A percentile compares a stretch with the other conserved stretches of the same genome.
Conservation (phyloP, 306 rosid species). For the Quercus agrifolia region DNA sequence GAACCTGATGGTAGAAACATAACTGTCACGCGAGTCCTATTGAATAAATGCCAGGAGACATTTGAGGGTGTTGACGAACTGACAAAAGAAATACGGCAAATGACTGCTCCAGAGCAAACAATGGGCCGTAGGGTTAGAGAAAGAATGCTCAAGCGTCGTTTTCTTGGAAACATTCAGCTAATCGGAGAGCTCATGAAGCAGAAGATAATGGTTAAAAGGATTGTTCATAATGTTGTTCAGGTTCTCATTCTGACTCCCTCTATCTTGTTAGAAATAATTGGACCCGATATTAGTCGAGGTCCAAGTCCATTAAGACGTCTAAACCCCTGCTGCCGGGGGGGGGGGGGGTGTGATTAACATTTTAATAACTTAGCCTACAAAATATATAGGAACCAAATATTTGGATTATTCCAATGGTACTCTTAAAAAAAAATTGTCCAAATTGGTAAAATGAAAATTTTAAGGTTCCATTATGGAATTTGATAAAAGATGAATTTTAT, state of each 20-base stretch:
- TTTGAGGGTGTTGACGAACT: conserved; percentile 43
- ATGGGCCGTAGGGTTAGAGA: conserved; percentile 76
- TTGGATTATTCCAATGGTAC: too few relatives aligned
- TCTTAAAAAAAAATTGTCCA: too few relatives aligned
- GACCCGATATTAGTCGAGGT: too few relatives aligned
- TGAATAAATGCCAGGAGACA: too few relatives aligned
- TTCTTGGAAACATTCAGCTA: conserved; percentile 86
- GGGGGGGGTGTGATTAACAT: too few relatives aligned
- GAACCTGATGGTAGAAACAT: conserved; percentile 82
- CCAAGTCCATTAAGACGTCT: too few relatives aligned
- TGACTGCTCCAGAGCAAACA: conserved; percentile 88
- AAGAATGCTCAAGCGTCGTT: conserved; percentile 70
- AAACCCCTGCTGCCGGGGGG: too few relatives aligned
- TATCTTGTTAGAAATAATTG: neutral
- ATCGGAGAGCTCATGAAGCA: conserved; percentile 98
- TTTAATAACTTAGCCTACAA: too few relatives aligned
- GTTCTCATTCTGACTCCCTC: conserved; percentile 31
- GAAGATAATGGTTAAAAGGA: conserved; percentile 88
- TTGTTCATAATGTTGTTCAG: conserved; percentile 92
- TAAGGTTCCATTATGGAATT: too few relatives aligned
- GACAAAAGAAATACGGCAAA: conserved; percentile 68
- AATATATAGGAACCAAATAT: too few relatives aligned
- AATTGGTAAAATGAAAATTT: too few relatives aligned
- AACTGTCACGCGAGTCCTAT: conserved; percentile 66
- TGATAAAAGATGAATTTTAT: too few relatives aligned